These are phyloP conservation scores for Anastatica hierochuntica DNA, from an alignment of 345 rosid genomes.

Conservation along the genomic window DNA sequence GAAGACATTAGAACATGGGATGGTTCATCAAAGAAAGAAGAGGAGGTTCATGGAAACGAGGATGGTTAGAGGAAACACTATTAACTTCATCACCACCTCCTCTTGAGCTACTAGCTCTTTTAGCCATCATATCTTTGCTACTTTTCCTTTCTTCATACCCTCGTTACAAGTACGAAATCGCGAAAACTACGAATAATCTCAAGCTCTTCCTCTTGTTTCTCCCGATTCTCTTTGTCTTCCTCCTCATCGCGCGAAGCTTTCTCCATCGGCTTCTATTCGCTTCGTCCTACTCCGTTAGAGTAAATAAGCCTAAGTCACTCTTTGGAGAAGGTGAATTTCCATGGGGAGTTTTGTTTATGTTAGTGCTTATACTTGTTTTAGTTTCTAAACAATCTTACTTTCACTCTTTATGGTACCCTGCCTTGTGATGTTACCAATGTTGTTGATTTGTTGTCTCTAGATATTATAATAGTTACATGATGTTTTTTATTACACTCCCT, in stretches of 20 bases:
- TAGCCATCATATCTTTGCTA: slow-evolving; percentile 42
- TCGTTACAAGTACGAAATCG: slow-evolving; percentile 41
- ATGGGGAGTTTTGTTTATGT: slow-evolving; percentile 46
- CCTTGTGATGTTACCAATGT: slow-evolving; percentile 18
- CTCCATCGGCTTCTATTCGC: slow-evolving; percentile 25
- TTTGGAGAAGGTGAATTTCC: slow-evolving; percentile 33
- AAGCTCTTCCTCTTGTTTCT: slow-evolving; percentile 48
- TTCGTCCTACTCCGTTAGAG: slow-evolving; percentile 16
- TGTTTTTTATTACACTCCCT: too few species aligned
- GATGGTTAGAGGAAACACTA: slow-evolving; percentile 36
- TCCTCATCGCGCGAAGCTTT: slow-evolving; percentile 24
- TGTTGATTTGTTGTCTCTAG: too few species aligned
- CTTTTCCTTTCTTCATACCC: slow-evolving; percentile 42
- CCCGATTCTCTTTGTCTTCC: slow-evolving; percentile 48
- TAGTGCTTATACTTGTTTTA: slow-evolving; percentile 44
- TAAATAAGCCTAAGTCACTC: slow-evolving; percentile 15
- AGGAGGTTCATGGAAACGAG: too few species aligned
- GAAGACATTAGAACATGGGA: too few species aligned
- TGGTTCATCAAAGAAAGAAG: too few species aligned
- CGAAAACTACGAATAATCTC: slow-evolving; percentile 31
- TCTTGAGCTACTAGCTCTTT: slow-evolving; percentile 38
- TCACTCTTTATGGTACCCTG: slow-evolving; percentile 54
- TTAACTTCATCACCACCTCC: slow-evolving; percentile 54
- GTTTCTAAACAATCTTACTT: slow-evolving; percentile 54
- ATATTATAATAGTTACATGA: too few species aligned